Conservation (phyloP, 495 filamentous ascomycete species). For the Daldinia concentrica region DNA sequence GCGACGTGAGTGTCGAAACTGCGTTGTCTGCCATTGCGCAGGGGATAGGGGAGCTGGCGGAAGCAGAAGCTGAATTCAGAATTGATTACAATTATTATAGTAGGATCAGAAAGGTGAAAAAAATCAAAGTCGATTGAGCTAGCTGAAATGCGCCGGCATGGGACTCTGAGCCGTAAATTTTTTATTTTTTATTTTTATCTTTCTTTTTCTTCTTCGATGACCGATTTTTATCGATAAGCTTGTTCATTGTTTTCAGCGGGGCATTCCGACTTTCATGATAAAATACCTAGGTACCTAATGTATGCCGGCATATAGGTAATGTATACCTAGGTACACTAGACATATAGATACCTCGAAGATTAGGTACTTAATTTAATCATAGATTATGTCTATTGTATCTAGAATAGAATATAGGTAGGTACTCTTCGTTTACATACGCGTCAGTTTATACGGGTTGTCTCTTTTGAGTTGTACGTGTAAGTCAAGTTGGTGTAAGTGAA, state of each 20-base stretch:
- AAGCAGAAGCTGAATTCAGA: neutral
- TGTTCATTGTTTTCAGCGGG: neutral
- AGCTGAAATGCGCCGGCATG: slow-evolving; percentile 3
- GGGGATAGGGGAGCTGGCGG: neutral
- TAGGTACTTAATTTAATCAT: too few species aligned
- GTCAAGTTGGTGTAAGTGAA: neutral
- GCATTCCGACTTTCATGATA: neutral
- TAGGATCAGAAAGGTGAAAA: neutral
- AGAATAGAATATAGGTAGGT: neutral
- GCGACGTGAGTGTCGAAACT: neutral
- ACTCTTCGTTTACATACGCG: neutral
- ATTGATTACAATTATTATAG: neutral
- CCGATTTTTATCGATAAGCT: slow-evolving; percentile 28
- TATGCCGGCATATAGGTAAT: too few species aligned
- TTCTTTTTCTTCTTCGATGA: neutral
- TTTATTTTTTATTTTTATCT: too few species aligned
- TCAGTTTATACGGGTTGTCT: neutral
- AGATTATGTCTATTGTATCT: neutral
- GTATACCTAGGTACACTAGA: too few species aligned
- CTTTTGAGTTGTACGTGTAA: neutral
- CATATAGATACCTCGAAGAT: too few species aligned
- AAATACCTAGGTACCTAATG: too few species aligned
- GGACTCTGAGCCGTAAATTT: slow-evolving; percentile 26
- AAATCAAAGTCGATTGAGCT: neutral
- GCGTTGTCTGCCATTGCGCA: slow-evolving; percentile 22